Percentiles rank a stretch among this genome's conserved stretches.
phyloP scores from a whole-genome alignment of 441 rosid genomes.

The Adansonia madagascariensis region DNA sequence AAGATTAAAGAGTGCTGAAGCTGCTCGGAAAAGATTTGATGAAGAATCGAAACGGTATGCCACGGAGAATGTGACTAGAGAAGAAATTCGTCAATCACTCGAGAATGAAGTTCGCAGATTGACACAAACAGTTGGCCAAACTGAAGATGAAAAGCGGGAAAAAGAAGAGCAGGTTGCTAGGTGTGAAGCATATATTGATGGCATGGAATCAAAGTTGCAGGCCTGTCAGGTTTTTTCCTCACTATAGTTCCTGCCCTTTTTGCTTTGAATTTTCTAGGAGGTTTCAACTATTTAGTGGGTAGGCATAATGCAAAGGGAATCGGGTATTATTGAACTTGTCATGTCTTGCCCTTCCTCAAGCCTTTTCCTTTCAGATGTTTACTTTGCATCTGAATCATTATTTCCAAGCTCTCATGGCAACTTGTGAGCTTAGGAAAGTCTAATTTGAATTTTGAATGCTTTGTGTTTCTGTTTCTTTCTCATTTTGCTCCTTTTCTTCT shows the following conservation, averaged over 20 bases:
- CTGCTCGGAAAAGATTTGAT: conserved; percentile 88
- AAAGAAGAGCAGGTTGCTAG: conserved; percentile 94
- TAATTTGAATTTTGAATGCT: not conserved
- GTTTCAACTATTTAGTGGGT: not conserved
- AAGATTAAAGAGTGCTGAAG: conserved; percentile 85
- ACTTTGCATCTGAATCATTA: not conserved
- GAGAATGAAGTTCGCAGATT: conserved; percentile 87
- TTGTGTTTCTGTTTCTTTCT: too few relatives aligned
- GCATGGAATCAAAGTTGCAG: conserved; percentile 92
- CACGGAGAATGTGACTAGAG: conserved; percentile 82
- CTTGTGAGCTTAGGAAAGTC: not conserved
- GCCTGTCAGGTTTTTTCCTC: conserved; percentile 76
- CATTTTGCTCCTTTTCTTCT: not conserved
- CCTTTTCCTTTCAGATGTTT: not conserved
- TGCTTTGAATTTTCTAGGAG: not conserved
- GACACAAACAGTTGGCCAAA: conserved; percentile 86
- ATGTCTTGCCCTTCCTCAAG: not conserved
- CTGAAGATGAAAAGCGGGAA: conserved; percentile 92
- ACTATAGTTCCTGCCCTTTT: conserved; percentile 8
- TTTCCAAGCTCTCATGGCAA: not conserved
- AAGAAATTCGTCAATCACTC: conserved; percentile 85
- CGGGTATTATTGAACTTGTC: not conserved
- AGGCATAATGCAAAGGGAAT: not conserved
- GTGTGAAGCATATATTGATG: conserved; percentile 93
- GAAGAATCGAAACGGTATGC: conserved; percentile 86